Evolutionary conservation across 139 green algal species (phyloP), one percentile per base, ranked within the genome.

Genomic region (Ettlia oleoabundans): DNA sequence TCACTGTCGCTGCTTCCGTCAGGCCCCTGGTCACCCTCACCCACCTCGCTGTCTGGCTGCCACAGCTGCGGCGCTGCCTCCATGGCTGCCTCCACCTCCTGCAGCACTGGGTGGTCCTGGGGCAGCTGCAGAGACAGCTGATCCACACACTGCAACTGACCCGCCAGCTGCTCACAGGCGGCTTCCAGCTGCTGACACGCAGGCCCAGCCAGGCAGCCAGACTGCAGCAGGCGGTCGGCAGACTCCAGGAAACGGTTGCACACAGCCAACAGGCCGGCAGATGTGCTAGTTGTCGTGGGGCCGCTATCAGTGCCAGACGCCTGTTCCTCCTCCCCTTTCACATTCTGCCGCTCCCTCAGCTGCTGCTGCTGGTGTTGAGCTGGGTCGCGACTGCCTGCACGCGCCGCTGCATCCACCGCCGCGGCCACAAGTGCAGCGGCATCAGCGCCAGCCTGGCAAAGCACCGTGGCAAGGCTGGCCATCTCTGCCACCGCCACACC

Each of bases 11-110:
- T 51, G n/a, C 26, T 22, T 13, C 13, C 37, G 18, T 41, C 61
- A 18, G 9, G n/a, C n/a, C n/a, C n/a, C n/a, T n/a, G n/a, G n/a
- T n/a, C n/a, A n/a, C n/a, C n/a, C n/a, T n/a, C n/a, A n/a, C n/a
- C n/a, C 15, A 32, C 66, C 32, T 47, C 33, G 24, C n/a, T 51
- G 32, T 13, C 41, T 0, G 66, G 65, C 43, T 41, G 80, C 61
- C 58, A 75, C 58, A 84, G 67, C 19, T n/a, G 6, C 21, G 80
- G 80, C 21, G 80, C 80, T n/a, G 42, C 61, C 32, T 78, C 67
- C 71, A 78, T 64, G 58, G 64, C 80, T 21, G 10, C 15, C 30
- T n/a, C 9, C 33, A 43, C 24, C 0, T 43, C 67, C 1, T 26
- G 47, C 8, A 61, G 30, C 41, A 65, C 41, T 0, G 77, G 47